phyloP scores from a whole-genome alignment of 2,329 filamentous ascomycete species.

The Aureobasidium uvarum region DNA sequence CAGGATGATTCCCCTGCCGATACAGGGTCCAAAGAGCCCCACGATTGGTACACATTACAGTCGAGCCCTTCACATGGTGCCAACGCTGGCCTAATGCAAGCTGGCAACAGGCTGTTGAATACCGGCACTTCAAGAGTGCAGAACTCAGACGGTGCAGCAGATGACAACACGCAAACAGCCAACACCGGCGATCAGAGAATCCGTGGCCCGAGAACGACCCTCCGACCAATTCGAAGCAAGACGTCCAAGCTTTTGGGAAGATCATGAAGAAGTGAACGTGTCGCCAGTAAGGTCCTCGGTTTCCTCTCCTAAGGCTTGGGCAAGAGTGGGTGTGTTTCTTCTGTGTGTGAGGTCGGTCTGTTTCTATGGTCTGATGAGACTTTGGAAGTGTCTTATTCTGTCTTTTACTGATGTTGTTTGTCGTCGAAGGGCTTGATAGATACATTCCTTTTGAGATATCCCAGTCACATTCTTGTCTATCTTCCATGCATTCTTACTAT shows the following conservation, averaged over 20 bases:
- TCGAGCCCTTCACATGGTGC: too few species aligned
- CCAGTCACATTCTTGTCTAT: not conserved
- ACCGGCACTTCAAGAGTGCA: not conserved
- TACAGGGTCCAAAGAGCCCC: too few species aligned
- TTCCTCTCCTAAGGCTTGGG: not conserved
- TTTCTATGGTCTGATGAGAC: not conserved
- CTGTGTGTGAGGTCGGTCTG: not conserved
- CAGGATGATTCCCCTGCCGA: too few species aligned
- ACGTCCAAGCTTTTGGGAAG: too few species aligned
- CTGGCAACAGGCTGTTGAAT: not conserved
- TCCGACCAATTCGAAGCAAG: too few species aligned
- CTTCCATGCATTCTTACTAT: not conserved
- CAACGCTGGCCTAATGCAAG: not conserved
- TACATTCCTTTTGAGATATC: slow-evolving; percentile 1
- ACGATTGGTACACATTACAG: too few species aligned
- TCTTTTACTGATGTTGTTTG: not conserved
- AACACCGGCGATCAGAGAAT: not conserved
- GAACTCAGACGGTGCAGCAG: not conserved
- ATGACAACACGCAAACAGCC: not conserved
- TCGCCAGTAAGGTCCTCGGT: not conserved
- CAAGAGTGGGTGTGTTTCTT: not conserved
- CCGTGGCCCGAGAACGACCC: not conserved
- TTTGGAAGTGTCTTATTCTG: not conserved
- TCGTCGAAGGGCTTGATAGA: not conserved
- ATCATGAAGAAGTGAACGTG: not conserved